Evolutionary conservation across 2,329 filamentous ascomycete genomes (phyloP).

Genomic region (Fusarium metavorans): DNA sequence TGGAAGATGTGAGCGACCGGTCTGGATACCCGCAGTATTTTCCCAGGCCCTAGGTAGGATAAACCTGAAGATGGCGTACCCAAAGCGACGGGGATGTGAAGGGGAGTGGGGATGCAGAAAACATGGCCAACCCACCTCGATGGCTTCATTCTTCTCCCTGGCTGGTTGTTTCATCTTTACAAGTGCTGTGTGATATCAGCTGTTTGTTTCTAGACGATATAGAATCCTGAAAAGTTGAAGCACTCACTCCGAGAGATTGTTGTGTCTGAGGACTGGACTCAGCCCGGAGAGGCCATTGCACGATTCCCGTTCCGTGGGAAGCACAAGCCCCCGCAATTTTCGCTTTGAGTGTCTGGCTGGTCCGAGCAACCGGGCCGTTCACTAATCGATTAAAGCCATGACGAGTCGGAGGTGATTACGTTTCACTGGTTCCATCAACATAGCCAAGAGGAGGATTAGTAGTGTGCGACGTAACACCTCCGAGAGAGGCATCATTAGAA

Average conservation of each 20-base stretch:
- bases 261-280: background rate
- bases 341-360: background rate
- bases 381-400: background rate
- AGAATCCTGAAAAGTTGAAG: background rate
- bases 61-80: background rate
- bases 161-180: background rate
- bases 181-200: background rate
- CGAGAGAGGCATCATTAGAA: background rate
- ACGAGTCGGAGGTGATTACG: background rate
- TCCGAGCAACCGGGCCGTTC: background rate
- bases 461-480: background rate
- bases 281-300: background rate
- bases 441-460: background rate
- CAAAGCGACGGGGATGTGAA: background rate
- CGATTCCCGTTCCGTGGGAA: too few species aligned
- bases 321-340: background rate
- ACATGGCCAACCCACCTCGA: background rate
- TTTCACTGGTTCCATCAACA: background rate
- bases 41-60: background rate
- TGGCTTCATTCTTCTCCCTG: background rate
- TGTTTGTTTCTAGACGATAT: background rate
- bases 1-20: background rate
- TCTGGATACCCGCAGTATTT: too few species aligned
- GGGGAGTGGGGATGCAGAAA: background rate
- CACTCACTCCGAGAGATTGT: background rate